phyloP scores from a whole-genome alignment of 805 yeast species.

The Starmerella floris region DNA sequence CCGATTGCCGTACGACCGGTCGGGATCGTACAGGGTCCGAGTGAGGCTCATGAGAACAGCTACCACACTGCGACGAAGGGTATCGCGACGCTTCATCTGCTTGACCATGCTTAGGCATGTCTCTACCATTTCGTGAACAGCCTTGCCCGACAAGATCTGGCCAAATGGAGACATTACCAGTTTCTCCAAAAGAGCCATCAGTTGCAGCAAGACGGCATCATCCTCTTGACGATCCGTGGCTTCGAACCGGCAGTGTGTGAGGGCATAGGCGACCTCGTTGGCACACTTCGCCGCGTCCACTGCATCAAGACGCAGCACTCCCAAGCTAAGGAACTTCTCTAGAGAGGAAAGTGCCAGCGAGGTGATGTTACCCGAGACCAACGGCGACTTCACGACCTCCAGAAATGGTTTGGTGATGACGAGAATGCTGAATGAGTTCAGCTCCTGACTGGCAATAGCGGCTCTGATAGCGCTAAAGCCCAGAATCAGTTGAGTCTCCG shows the following conservation, averaged over 20 bases:
- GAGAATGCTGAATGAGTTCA: conserved; percentile 51
- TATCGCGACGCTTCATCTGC: conserved; percentile 81
- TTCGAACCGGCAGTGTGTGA: conserved; percentile 91
- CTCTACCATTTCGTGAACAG: conserved; percentile 76
- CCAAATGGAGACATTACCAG: conserved; percentile 56
- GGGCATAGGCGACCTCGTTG: conserved; percentile 54
- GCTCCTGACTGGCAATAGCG: conserved; percentile 41
- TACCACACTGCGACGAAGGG: conserved; percentile 73
- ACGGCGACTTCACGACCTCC: conserved; percentile 65
- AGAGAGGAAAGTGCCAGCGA: conserved; percentile 65
- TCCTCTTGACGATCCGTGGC: conserved; percentile 87
- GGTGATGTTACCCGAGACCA: conserved; percentile 78
- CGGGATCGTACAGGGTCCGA: conserved; percentile 12
- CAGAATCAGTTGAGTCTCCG: conserved; percentile 52
- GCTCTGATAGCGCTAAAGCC: conserved; percentile 69
- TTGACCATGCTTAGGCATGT: conserved; percentile 86
- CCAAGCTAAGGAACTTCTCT: conserved; percentile 57
- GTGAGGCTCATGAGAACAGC: conserved; percentile 16
- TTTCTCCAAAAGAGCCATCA: conserved; percentile 57
- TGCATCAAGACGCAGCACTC: conserved; percentile 45
- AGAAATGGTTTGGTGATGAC: conserved; percentile 79
- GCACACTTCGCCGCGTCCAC: conserved; percentile 44
- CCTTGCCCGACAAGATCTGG: conserved; percentile 59
- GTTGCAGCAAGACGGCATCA: conserved; percentile 78
- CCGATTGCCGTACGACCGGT: not conserved